Evolutionary conservation across 2,329 filamentous ascomycete species (phyloP), one percentile per base, ranked within the genome.

Genomic region (Pyrenophora teres): DNA sequence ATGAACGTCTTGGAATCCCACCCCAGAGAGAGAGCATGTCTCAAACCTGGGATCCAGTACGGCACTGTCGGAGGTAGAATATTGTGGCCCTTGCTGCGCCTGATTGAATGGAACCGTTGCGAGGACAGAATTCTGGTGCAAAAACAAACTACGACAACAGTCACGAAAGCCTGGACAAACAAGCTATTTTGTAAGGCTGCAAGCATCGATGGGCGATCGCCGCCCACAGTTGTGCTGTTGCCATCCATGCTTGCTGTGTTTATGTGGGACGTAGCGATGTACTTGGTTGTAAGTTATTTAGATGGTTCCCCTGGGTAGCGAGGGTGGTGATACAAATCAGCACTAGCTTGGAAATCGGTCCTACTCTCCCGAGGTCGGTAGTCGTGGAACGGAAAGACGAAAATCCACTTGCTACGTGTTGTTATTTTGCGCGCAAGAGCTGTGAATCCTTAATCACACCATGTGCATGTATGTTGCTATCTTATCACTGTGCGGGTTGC

Each of bases 1-100:
- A 57, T 6, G 15, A 63, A 63, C 0, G 15, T 8, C 13, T 56
- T 57, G 2, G 49, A 41, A 40, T 59, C 51, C 13, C 27, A 56
- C 3, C 40, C 60, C 51, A 65, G 53, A 3, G 40, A 41, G 0
- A 64, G 25, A 4, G 53, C 62, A 55, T 65, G 59, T 27, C 48
- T 50, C 3, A 65, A 44, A 3, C 56, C 52, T 3, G 59, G 60
- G 6, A 60, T 54, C 62, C 56, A 63, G 35, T 62, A 59, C 25
- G 59, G 60, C 16, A 58, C 40, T 16, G 60, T 65, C 15, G 60
- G 60, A 18, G 56, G 60, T 4, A 42, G 31, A 32, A 59, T 33
- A 35, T 38, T 37, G 37, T 9, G 36, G 2, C n/a, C 16, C 35
- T 42, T 54, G 43, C 54, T 44, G 21, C 50, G 42, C 25, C 55